Evolutionary conservation across 106 monocot genomes (phyloP).

Genomic region (Allium cepa): DNA sequence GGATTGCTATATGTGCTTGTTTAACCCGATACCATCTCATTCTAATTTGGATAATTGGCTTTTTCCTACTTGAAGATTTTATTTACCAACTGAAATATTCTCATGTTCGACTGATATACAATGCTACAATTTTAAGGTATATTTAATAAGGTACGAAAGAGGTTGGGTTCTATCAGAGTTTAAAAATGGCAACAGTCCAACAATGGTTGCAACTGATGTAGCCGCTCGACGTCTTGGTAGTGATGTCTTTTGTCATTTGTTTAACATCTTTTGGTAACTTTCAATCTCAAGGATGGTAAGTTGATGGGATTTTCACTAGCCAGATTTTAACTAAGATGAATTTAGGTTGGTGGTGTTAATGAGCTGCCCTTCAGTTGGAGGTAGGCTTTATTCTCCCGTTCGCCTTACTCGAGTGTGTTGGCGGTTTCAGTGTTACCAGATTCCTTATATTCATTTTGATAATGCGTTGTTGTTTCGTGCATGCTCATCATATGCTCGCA

Average conservation of each 20-base stretch:
- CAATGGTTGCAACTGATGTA: slow-evolving; percentile 98
- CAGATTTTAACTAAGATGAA: slow-evolving; percentile 59
- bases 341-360: slow-evolving; percentile 50
- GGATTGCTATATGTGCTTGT: no score
- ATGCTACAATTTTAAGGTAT: no score
- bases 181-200: slow-evolving; percentile 89
- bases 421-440: slow-evolving; percentile 69
- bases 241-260: slow-evolving; percentile 43
- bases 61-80: no score
- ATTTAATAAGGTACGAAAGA: no score
- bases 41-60: no score
- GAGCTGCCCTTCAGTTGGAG: slow-evolving; percentile 54
- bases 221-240: slow-evolving; percentile 99
- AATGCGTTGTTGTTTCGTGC: no score
- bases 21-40: no score
- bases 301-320: slow-evolving; percentile 62
- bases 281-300: slow-evolving; percentile 38
- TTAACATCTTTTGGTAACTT: slow-evolving; percentile 34
- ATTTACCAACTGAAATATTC: no score
- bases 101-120: no score
- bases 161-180: slow-evolving; percentile 96
- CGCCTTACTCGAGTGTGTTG: slow-evolving; percentile 33
- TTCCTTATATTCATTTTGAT: slow-evolving; percentile 1
- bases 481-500: no score
- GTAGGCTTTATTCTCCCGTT: slow-evolving; percentile 60